Evolutionary conservation across 1,284 basidiomycete genomes (phyloP), one percentile per base, ranked within the genome.

Genomic region (Athelia sp.): DNA sequence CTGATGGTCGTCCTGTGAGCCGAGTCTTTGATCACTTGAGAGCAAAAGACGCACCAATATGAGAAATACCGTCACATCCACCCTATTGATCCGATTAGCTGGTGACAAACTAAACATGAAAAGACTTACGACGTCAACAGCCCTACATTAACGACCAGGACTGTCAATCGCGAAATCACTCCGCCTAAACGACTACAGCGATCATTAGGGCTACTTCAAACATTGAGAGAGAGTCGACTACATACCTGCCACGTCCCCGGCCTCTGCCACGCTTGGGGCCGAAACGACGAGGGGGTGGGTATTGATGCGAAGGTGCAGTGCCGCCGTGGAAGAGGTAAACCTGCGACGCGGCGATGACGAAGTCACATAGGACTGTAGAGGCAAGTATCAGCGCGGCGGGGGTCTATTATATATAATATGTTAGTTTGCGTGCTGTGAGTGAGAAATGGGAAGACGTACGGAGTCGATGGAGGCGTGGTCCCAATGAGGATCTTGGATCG

Each of bases 301-400:
- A 13, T 4, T 4, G 13, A 29, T 13, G 26, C 6, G 26, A 29
- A 4, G 26, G 26, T 29, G 26, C 26, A 13, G 26, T 29, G 6
- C 26, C 26, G 26, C 26, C 8, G 38, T 54, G 61, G 34, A 64
- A 66, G 36, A 64, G 26, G 50, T 64, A 67, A 2, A 40, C 56
- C 48, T 67, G 62, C 2, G 65, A 61, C 18, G 62, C 54, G 1
- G 62, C 64, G n/a, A 64, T 67, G 18, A 66, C 53, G 32, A 64
- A 26, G 48, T 64, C 62, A 43, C 65, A 67, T 13, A 55, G 47
- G 1, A 67, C 55, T 4, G 64, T 66, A 26, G 62, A 46, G 15
- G 63, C 26, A 42, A 58, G 67, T 46, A 64, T 67, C 0, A 63
- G 43, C 9, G 67, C 14, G 23, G 64, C 65, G 3, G 65, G 61